phyloP scores from a whole-genome alignment of 202 grass and related monocot species.

The Alloteropsis angusta region DNA sequence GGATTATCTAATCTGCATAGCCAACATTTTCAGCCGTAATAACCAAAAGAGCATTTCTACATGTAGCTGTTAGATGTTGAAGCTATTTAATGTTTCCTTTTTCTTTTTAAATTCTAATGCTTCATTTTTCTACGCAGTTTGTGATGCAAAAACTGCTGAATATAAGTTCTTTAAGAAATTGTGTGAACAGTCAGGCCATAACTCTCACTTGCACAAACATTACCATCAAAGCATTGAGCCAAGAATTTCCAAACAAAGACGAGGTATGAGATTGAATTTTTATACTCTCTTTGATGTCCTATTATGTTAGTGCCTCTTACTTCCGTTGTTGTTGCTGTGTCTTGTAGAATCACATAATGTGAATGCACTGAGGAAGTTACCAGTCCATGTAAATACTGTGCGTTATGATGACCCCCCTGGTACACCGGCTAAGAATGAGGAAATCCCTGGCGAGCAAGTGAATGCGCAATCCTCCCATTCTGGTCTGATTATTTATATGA shows the following conservation, averaged over 20 bases:
- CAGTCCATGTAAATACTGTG: conserved; percentile 20
- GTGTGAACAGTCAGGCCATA: conserved; percentile 38
- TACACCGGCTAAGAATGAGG: conserved; percentile 32
- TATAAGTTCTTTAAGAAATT: conserved; percentile 68
- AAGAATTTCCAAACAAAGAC: conserved; percentile 25
- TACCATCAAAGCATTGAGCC: conserved; percentile 16
- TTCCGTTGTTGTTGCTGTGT: conserved; percentile 22
- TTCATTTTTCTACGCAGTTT: conserved; percentile 35
- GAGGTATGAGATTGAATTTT: neutral
- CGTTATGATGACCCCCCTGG: conserved; percentile 11
- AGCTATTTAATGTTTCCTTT: conserved; percentile 2
- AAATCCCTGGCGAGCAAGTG: conserved; percentile 28
- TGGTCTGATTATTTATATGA: conserved; percentile 34
- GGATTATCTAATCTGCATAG: neutral
- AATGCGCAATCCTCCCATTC: conserved; percentile 28
- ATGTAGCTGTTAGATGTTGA: neutral
- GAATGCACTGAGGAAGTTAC: conserved; percentile 23
- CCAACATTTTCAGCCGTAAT: neutral
- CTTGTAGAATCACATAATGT: conserved; percentile 37
- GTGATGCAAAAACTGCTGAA: conserved; percentile 51
- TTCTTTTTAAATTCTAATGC: neutral
- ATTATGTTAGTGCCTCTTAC: neutral
- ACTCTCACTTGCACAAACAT: conserved; percentile 19
- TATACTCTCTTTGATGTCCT: neutral
- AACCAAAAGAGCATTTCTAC: neutral